Conservation (phyloP, 163 green algal genomes). For the Coccomyxa subellipsoidea region DNA sequence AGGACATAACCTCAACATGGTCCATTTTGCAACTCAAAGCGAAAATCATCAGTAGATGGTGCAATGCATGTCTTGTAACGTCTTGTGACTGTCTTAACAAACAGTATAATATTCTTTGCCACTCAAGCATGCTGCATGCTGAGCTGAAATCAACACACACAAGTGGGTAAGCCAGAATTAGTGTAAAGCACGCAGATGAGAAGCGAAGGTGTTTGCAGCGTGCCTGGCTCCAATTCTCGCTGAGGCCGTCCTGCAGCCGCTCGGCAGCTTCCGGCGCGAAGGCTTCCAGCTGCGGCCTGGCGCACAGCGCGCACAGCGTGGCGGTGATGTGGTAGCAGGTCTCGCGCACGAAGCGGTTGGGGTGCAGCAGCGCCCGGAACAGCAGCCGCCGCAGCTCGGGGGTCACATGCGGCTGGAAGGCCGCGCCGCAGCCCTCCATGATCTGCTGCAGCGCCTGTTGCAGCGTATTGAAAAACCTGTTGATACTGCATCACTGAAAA, state of each 20-base stretch:
- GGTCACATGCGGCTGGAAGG: constrained; percentile 40
- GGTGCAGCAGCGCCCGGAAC: constrained; percentile 54
- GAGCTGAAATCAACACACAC: too few species aligned
- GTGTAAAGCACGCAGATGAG: too few species aligned
- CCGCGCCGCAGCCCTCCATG: constrained; percentile 57
- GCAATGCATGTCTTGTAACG: too few species aligned
- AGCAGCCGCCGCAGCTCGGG: constrained; percentile 54
- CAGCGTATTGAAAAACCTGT: neutral
- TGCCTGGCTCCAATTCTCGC: constrained; percentile 92
- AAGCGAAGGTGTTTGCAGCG: constrained; percentile 2
- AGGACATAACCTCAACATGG: too few species aligned
- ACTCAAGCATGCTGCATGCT: too few species aligned
- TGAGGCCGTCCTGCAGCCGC: constrained; percentile 70
- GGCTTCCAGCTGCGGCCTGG: constrained; percentile 22
- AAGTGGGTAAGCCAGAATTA: too few species aligned
- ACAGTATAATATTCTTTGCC: too few species aligned
- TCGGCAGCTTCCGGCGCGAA: constrained; percentile 40
- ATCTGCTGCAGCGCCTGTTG: constrained; percentile 50
- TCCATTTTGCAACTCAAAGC: too few species aligned
- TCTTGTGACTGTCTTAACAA: too few species aligned
- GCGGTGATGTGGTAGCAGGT: constrained; percentile 38
- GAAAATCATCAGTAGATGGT: too few species aligned
- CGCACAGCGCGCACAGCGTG: constrained; percentile 41
- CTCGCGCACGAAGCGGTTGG: constrained; percentile 81
- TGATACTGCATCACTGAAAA: too few species aligned